Base-by-base conservation (phyloP, 768 basidiomycete genomes). In the Pholiota molesta region DNA sequence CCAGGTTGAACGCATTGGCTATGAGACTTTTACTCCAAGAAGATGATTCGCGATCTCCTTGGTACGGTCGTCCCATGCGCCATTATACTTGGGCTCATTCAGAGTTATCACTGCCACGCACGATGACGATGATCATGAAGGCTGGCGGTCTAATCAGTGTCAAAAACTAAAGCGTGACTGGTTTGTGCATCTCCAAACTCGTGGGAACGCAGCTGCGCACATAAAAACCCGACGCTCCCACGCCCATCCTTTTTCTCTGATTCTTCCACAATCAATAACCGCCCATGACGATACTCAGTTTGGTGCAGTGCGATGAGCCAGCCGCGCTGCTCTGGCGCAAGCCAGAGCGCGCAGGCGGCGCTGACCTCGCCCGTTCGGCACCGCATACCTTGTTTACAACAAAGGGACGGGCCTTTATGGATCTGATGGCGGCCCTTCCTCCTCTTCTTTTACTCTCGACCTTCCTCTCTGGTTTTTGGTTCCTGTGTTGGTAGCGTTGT, bases 201-300 rank as follows among this genome's bases (percentile, higher is more conserved):
- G 33, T 39, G 47, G 9, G 58, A 52, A 29, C 33, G 5, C 3
- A 52, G 0, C 5, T 1, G 26, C 21, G n/a, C 29, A 9, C 28
- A n/a, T n/a, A n/a, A n/a, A 60, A 37, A 17, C 1, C 9, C 10
- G n/a, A 7, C 23, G 31, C 52, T 53, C 51, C 39, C 59, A 52
- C 47, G 31, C 31, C 61, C 17, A 23, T 42, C 51, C 35, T 39
- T 55, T 63, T 63, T 49, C 58, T 56, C 59, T 28, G 62, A 63
- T 63, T 63, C 62, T 63, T 63, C 62, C 62, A 63, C 62, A 63
- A 63, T 63, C 62, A 60, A 63, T 59, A 63, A 45, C 62, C 62
- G 62, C 62, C 35, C 21, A 42, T 63, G 62, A 63, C 33, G 62
- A 63, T 63, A 63, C n/a, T n/a, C 57, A 60, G 33, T 58, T 52